A percentile compares a stretch with the other conserved stretches of the same genome.
Conservation (phyloP, 2,329 filamentous ascomycete species). For the Colletotrichum cuscutae region DNA sequence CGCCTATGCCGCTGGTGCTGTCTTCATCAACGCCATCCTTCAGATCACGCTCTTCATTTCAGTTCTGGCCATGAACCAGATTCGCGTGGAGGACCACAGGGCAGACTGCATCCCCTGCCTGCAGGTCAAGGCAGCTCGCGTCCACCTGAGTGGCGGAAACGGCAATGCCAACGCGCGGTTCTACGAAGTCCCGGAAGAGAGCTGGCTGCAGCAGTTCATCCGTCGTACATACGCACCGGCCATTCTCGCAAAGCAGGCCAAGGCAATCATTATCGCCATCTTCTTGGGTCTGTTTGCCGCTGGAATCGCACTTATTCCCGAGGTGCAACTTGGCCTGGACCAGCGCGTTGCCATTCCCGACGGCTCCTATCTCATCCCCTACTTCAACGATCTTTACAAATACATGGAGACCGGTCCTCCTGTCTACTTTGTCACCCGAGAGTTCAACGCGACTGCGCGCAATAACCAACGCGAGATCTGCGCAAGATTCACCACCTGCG, state of each 20-base stretch:
- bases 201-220: slow-evolving; percentile 85
- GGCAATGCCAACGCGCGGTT: slow-evolving; percentile 67
- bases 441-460: slow-evolving; percentile 81
- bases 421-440: slow-evolving; percentile 92
- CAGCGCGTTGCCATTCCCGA: slow-evolving; percentile 94
- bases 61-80: slow-evolving; percentile 89
- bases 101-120: slow-evolving; percentile 94
- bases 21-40: slow-evolving; percentile 95
- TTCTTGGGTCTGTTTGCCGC: slow-evolving; percentile 92
- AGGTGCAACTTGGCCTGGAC: slow-evolving; percentile 87
- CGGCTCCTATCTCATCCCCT: slow-evolving; percentile 93
- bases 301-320: slow-evolving; percentile 84
- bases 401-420: slow-evolving; percentile 94
- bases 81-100: slow-evolving; percentile 85
- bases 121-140: slow-evolving; percentile 78
- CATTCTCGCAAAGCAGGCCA: slow-evolving; percentile 83
- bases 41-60: slow-evolving; percentile 98
- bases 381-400: slow-evolving; percentile 94
- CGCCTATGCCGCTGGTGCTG: slow-evolving; percentile 93
- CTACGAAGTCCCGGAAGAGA: slow-evolving; percentile 85
- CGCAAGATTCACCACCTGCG: slow-evolving; percentile 89
- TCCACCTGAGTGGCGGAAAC: slow-evolving; percentile 72
- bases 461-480: slow-evolving; percentile 86
- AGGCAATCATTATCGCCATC: slow-evolving; percentile 78
- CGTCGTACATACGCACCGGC: slow-evolving; percentile 87